These are phyloP conservation scores for Breviolum minutum DNA, from an alignment of 73 alveolate species.

Conservation along the genomic window DNA sequence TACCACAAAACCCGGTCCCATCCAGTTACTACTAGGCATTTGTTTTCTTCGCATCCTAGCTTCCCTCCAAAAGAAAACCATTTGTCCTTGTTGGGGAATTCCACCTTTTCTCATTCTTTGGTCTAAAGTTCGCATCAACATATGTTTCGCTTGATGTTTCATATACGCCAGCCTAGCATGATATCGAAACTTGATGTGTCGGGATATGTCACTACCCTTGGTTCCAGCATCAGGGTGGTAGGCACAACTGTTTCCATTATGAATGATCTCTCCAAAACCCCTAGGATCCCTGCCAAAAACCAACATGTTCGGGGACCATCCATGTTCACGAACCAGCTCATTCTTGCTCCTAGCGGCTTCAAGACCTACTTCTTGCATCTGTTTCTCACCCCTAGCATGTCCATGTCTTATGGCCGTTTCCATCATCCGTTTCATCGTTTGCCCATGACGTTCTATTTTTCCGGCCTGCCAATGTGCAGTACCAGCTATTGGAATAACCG, in stretches of 20 bases:
- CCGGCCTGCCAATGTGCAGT: slow-evolving; percentile 20
- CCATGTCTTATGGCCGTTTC: neutral
- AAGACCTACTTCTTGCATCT: neutral
- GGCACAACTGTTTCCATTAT: neutral
- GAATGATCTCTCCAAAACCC: slow-evolving; percentile 14
- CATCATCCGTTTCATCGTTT: neutral
- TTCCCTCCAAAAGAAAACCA: slow-evolving; percentile 59
- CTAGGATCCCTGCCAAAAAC: slow-evolving; percentile 18
- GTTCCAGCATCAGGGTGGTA: neutral
- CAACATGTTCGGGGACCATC: neutral
- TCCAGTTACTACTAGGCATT: neutral
- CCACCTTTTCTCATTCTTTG: neutral
- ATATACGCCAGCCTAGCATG: neutral
- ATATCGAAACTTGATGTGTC: neutral
- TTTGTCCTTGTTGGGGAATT: neutral
- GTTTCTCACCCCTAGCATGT: neutral
- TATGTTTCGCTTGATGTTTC: neutral
- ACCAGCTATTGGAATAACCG: neutral
- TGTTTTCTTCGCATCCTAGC: neutral
- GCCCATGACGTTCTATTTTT: neutral
- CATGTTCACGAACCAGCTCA: neutral
- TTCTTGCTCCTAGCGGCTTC: slow-evolving; percentile 6
- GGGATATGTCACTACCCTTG: neutral
- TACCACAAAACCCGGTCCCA: slow-evolving; percentile 11
- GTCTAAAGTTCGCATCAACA: neutral